Evolutionary conservation across 208 protist genomes (phyloP), one percentile per base, ranked within the genome.

Genomic region (Angomonas desouzai): DNA sequence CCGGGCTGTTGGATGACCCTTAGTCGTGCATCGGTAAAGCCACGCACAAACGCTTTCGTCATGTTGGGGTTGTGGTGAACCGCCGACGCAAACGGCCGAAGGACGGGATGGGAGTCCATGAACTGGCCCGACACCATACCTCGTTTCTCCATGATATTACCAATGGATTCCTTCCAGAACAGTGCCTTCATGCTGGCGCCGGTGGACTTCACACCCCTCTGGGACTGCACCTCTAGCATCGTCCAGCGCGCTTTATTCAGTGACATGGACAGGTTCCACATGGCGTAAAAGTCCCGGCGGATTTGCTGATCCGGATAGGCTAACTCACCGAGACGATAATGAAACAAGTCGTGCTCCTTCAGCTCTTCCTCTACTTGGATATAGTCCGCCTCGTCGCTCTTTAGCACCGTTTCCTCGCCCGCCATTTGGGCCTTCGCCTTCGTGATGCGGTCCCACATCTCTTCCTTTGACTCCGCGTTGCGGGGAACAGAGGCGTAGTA

Each of bases 161-260:
- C 70, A 11, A 87, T 65, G 16, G 85, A 76, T 59, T 95, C 89
- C 64, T 91, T 92, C 87, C 89, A 95, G 66, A 91, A 95, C 47
- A 95, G 76, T 6, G 90, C 68, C 73, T 93, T 92, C 83, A 95
- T 92, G 29, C 85, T 81, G n/a, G 86, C 89, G n/a, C 89, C 89
- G 29, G 89, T 95, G 32, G 80, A 90, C 66, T 91, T 95, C 60
- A 92, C 75, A 38, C 86, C 86, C 20, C 82, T 81, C 75, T 95
- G 85, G 34, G 84, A 79, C 60, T 91, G 81, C 40, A 93, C 86
- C 72, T 95, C 86, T 11, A 95, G 78, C 89, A 93, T 92, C n/a
- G 75, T 81, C 87, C 89, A 95, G 40, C 89, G 83, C 22, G 89
- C 89, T 70, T 87, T 91, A 63, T 95, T 95, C 34, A 95, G 78